A percentile compares a stretch with the other conserved stretches of the same genome.
Conservation (phyloP, 148 eudicot genomes). For the Suaeda aralocaspica region DNA sequence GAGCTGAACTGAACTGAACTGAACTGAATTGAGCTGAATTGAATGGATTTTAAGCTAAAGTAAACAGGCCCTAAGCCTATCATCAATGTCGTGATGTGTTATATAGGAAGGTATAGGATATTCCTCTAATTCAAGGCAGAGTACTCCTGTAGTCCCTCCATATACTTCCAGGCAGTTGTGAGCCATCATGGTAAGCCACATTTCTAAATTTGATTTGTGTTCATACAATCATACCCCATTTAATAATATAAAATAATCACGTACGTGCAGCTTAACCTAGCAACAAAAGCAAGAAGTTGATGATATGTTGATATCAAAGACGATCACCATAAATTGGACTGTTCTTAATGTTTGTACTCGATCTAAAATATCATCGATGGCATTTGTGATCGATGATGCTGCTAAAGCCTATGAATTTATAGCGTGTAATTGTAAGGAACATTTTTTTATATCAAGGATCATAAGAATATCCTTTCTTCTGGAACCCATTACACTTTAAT, state of each 20-base stretch:
- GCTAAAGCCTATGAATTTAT: constrained; percentile 1
- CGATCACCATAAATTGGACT: constrained; percentile 24
- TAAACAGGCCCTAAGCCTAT: too few relatives aligned
- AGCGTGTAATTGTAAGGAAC: constrained; percentile 11
- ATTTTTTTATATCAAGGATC: background rate
- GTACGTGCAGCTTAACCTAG: background rate
- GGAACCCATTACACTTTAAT: background rate
- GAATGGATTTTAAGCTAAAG: too few relatives aligned
- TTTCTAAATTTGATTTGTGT: background rate
- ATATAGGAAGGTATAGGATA: too few relatives aligned
- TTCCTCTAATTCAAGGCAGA: too few relatives aligned
- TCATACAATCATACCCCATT: too few relatives aligned
- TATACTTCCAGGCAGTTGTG: background rate
- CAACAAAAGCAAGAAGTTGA: constrained; percentile 11
- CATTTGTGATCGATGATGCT: constrained; percentile 6
- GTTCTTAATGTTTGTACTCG: constrained; percentile 22
- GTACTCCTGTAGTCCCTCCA: too few relatives aligned
- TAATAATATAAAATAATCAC: background rate
- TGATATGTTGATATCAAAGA: constrained; percentile 27
- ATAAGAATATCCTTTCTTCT: background rate
- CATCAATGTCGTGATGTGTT: too few relatives aligned
- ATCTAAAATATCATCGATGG: background rate
- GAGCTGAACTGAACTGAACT: too few relatives aligned
- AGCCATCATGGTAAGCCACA: background rate
- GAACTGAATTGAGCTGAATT: too few relatives aligned